Evolutionary conservation across 2,329 filamentous ascomycete genomes (phyloP).

Genomic region (Penicillium sp.): DNA sequence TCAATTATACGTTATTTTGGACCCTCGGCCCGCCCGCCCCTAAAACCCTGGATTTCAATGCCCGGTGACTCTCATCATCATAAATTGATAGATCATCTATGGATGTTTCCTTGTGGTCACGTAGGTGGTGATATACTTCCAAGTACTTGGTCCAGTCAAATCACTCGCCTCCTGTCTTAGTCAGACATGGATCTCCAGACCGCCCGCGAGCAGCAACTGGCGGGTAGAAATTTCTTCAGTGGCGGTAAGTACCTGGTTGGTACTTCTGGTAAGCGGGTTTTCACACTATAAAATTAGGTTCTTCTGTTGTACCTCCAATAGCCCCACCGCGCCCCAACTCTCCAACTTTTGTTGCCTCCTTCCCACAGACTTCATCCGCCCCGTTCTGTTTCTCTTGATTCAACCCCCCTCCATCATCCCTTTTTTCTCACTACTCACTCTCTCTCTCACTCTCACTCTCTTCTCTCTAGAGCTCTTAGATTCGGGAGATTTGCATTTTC

Average conservation of each 20-base stretch:
- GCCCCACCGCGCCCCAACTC: conserved; percentile 8
- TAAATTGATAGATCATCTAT: background rate
- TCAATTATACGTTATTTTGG: background rate
- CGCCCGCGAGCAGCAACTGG: conserved; percentile 14
- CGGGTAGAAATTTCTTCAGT: conserved; percentile 12
- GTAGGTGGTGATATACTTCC: conserved; percentile 4
- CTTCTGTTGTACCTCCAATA: background rate
- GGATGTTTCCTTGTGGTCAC: background rate
- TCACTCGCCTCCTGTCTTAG: conserved; percentile 8
- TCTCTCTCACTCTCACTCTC: conserved; percentile 20
- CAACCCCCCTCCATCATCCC: conserved; percentile 17
- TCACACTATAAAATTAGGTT: background rate
- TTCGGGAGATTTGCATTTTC: conserved; percentile 25
- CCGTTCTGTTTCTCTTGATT: conserved; percentile 17
- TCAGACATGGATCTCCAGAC: conserved; percentile 7
- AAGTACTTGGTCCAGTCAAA: conserved; percentile 2
- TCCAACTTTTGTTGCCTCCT: conserved; percentile 23
- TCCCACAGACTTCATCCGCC: conserved; percentile 19
- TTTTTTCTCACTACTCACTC: conserved; percentile 21
- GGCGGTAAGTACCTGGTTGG: conserved; percentile 6
- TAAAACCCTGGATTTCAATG: background rate
- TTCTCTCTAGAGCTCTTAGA: conserved; percentile 27
- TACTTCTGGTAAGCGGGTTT: background rate
- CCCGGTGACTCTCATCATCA: background rate
- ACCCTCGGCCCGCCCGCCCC: no score